Conservation (phyloP, 192 early-diverging fungal genomes). For the Spizellomyces punctatus region DNA sequence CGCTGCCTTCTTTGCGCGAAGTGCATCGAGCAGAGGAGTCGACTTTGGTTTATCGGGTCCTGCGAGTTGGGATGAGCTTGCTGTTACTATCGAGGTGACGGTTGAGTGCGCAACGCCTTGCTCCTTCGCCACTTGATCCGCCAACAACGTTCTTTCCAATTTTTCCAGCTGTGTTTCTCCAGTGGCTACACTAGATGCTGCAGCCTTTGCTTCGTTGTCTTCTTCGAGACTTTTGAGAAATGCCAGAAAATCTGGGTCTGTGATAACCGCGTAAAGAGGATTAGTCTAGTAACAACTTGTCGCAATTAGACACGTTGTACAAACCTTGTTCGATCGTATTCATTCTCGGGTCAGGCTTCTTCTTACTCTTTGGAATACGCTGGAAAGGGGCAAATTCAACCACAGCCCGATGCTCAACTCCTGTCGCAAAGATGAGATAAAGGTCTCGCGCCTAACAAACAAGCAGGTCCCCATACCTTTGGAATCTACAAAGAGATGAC, state of each 20-base stretch:
- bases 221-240: conserved; percentile 73
- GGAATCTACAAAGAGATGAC: conserved; percentile 74
- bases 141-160: too few relatives aligned
- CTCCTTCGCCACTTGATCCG: not conserved
- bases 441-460: not conserved
- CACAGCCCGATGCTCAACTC: conserved; percentile 68
- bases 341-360: conserved; percentile 66
- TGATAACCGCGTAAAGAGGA: not conserved
- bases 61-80: conserved; percentile 32
- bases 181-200: not conserved
- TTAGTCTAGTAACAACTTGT: not conserved
- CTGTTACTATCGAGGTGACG: not conserved
- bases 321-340: conserved; percentile 77
- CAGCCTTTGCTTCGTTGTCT: not conserved
- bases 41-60: conserved; percentile 63
- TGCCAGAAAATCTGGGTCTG: conserved; percentile 75
- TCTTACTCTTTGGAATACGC: conserved; percentile 66
- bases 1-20: conserved; percentile 69
- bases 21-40: conserved; percentile 73
- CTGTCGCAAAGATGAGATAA: conserved; percentile 42
- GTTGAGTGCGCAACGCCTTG: conserved; percentile 3
- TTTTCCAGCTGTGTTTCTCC: not conserved
- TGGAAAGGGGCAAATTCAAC: conserved; percentile 86
- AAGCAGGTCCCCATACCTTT: conserved; percentile 39
- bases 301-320: not conserved